Conservation (phyloP, 352 stramenopile genomes). For the Phytopythium cucurbitacearum region DNA sequence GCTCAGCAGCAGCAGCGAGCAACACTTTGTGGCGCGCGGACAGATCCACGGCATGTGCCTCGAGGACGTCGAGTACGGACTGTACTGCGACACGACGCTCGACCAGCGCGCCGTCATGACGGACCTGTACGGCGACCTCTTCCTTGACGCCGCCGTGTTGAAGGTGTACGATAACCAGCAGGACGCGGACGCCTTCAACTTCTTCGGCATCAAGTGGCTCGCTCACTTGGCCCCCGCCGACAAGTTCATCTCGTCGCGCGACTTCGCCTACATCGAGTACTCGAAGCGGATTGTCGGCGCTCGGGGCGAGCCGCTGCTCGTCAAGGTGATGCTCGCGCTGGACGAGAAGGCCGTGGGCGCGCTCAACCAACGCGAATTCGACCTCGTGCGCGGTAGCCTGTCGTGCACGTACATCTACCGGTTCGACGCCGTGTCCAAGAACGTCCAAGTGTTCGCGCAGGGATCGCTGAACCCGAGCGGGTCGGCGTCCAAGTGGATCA, state of each 20-base stretch:
- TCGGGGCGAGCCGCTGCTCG: slow-evolving; percentile 31
- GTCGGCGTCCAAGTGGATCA: slow-evolving; percentile 25
- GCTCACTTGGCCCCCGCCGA: slow-evolving; percentile 33
- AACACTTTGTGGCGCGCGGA: slow-evolving; percentile 40
- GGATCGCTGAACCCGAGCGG: slow-evolving; percentile 37
- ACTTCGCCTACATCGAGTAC: slow-evolving; percentile 47
- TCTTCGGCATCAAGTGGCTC: slow-evolving; percentile 50
- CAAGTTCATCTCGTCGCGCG: slow-evolving; percentile 46
- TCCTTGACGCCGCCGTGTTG: slow-evolving; percentile 39
- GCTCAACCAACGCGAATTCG: slow-evolving; percentile 41
- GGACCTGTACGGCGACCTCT: slow-evolving; percentile 34
- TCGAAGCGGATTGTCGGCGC: slow-evolving; percentile 25
- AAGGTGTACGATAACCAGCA: slow-evolving; percentile 32
- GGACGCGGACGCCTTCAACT: slow-evolving; percentile 35
- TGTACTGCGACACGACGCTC: slow-evolving; percentile 41
- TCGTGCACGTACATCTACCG: slow-evolving; percentile 42
- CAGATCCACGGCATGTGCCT: slow-evolving; percentile 44
- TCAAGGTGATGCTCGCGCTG: slow-evolving; percentile 42
- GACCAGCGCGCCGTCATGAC: slow-evolving; percentile 45
- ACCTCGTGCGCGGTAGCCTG: slow-evolving; percentile 34
- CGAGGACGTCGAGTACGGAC: slow-evolving; percentile 45
- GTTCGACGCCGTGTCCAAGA: slow-evolving; percentile 35
- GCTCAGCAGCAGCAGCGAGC: slow-evolving; percentile 17
- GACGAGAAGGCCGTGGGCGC: slow-evolving; percentile 20
- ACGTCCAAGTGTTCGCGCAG: slow-evolving; percentile 36